These are phyloP conservation scores for Nemania abortiva DNA, from an alignment of 2,329 filamentous ascomycete species.

Conservation along the genomic window DNA sequence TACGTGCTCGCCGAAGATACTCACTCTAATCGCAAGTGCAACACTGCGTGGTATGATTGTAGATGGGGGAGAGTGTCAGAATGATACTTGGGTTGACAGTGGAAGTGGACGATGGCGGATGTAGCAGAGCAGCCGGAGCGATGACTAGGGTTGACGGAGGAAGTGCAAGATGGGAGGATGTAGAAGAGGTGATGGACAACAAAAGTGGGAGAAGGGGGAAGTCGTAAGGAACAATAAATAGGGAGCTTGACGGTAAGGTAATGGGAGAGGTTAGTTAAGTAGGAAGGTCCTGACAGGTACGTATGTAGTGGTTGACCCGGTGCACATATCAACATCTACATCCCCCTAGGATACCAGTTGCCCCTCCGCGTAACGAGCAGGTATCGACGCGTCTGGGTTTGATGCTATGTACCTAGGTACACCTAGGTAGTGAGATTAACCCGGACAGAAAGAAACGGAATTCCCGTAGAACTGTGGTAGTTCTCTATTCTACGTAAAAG, in stretches of 20 bases:
- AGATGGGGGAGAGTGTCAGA: not conserved
- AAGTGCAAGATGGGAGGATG: too few relatives aligned
- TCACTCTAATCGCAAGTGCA: not conserved
- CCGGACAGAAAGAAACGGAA: not conserved
- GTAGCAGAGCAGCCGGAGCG: too few relatives aligned
- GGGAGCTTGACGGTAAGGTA: not conserved
- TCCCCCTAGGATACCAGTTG: not conserved
- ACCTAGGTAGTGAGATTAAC: not conserved
- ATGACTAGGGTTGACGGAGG: too few relatives aligned
- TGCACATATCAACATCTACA: not conserved
- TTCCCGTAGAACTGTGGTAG: not conserved
- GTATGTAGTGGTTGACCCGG: not conserved
- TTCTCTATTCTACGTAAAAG: not conserved
- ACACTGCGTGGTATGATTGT: not conserved
- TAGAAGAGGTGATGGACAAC: not conserved
- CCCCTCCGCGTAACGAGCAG: not conserved
- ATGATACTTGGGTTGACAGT: too few relatives aligned
- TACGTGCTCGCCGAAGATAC: not conserved
- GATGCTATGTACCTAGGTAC: not conserved
- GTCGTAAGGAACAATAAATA: not conserved
- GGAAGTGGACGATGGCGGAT: too few relatives aligned
- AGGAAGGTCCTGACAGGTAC: not conserved
- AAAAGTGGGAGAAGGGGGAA: not conserved
- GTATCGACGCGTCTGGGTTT: not conserved
- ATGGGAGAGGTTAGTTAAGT: not conserved